Evolutionary conservation across 306 rosid genomes (phyloP).

Genomic region (Vigna hirtella): DNA sequence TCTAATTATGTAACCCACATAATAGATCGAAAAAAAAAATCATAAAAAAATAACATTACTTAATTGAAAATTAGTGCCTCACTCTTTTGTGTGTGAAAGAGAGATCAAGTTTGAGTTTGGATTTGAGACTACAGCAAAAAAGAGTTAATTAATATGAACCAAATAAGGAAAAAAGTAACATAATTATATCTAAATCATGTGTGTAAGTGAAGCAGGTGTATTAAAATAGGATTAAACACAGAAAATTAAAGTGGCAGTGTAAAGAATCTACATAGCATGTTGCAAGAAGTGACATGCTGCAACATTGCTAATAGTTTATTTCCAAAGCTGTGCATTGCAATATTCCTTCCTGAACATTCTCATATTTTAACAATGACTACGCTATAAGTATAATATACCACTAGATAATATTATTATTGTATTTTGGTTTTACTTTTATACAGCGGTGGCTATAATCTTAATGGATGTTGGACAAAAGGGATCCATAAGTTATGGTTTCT

Average conservation of each 20-base stretch:
- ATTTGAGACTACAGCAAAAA: background rate
- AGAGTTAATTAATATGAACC: background rate
- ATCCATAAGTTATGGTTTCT: constrained; percentile 20
- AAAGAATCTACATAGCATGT: constrained; percentile 50
- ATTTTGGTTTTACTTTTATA: constrained; percentile 48
- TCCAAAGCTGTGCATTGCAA: constrained; percentile 49
- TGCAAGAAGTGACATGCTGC: constrained; percentile 45
- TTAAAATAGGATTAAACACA: constrained; percentile 34
- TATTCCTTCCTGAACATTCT: constrained; percentile 49
- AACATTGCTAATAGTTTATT: constrained; percentile 39
- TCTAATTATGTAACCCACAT: constrained; percentile 28
- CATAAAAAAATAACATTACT: background rate
- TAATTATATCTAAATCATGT: constrained; percentile 31
- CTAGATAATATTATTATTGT: constrained; percentile 20
- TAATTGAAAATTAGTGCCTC: constrained; percentile 1
- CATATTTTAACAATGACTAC: constrained; percentile 45
- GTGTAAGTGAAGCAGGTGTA: constrained; percentile 35
- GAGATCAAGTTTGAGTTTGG: background rate
- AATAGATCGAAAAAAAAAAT: constrained; percentile 2
- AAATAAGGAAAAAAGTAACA: background rate
- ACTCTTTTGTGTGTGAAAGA: background rate
- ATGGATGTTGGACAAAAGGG: constrained; percentile 46
- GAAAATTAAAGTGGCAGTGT: constrained; percentile 40
- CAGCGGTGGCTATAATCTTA: constrained; percentile 40
- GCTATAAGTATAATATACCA: constrained; percentile 45